phyloP scores from a whole-genome alignment of 192 early-diverging fungal species.

The Funneliformis geosporum region DNA sequence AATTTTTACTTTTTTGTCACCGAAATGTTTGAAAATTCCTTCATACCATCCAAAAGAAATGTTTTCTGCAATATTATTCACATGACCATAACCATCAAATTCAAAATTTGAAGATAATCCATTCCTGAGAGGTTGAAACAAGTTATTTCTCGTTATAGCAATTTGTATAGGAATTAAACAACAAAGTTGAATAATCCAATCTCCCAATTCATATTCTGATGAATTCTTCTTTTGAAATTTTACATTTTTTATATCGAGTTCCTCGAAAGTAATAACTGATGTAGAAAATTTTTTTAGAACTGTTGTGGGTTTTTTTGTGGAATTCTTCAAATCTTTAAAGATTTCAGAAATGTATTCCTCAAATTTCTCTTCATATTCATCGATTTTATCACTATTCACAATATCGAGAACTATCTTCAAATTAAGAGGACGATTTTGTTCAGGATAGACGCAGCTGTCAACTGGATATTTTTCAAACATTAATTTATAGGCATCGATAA shows the following conservation, averaged over 20 bases:
- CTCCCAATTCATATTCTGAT: neutral
- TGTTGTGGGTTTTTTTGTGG: neutral
- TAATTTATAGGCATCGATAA: constrained; percentile 14
- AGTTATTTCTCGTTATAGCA: constrained; percentile 20
- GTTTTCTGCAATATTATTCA: neutral
- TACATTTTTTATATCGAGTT: neutral
- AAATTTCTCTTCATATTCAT: neutral
- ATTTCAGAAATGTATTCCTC: neutral
- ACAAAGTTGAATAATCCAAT: constrained; percentile 12
- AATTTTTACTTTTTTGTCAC: constrained; percentile 17
- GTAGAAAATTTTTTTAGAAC: neutral
- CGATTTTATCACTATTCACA: neutral
- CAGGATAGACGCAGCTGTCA: neutral
- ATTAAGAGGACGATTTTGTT: neutral
- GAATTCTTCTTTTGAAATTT: neutral
- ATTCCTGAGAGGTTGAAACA: constrained; percentile 14
- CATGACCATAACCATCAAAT: neutral
- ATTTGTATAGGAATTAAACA: constrained; percentile 13
- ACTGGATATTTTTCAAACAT: constrained; percentile 19
- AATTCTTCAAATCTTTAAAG: neutral
- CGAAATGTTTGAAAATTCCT: constrained; percentile 28
- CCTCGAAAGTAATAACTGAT: neutral
- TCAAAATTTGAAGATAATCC: constrained; percentile 7
- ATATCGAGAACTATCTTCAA: neutral
- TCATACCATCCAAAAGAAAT: constrained; percentile 31